A percentile compares a stretch with the other conserved stretches of the same genome.
These are phyloP conservation scores for Candida alai DNA, from an alignment of 805 yeast species.

Conservation along the genomic window DNA sequence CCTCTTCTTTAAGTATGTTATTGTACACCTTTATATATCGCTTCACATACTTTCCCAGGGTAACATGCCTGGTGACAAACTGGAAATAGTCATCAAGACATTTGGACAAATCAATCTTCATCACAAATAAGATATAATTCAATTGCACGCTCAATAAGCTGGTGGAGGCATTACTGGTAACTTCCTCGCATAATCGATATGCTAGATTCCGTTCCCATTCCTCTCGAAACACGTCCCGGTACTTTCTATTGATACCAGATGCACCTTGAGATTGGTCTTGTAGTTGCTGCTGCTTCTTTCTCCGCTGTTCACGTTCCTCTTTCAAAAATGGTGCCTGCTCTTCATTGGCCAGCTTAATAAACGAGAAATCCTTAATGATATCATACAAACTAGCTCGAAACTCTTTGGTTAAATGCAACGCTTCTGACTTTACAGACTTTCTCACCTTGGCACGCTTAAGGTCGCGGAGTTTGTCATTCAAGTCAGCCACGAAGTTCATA, in stretches of 20 bases:
- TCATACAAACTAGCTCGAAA: conserved; percentile 17
- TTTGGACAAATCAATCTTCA: conserved; percentile 25
- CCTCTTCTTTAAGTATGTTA: conserved; percentile 9
- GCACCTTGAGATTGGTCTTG: not conserved
- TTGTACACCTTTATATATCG: conserved; percentile 8
- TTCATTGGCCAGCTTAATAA: conserved; percentile 9
- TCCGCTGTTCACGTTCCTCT: not conserved
- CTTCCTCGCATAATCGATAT: conserved; percentile 12
- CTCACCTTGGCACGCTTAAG: conserved; percentile 12
- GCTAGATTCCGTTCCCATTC: conserved; percentile 28
- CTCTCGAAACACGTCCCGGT: conserved; percentile 18
- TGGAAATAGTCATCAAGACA: conserved; percentile 19
- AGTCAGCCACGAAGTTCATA: conserved; percentile 15
- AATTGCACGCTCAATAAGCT: conserved; percentile 31
- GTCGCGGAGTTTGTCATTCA: conserved; percentile 13
- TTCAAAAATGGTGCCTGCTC: conserved; percentile 3
- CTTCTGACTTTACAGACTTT: conserved; percentile 14
- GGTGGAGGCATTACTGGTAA: conserved; percentile 10
- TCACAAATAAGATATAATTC: conserved; percentile 34
- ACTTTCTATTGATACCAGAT: not conserved
- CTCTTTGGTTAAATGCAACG: conserved; percentile 17
- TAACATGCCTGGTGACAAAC: conserved; percentile 7
- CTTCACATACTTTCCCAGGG: conserved; percentile 3
- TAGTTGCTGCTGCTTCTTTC: not conserved
- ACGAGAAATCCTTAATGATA: conserved; percentile 18